Conservation (phyloP, 805 yeast genomes). For the Candida incommunis region DNA sequence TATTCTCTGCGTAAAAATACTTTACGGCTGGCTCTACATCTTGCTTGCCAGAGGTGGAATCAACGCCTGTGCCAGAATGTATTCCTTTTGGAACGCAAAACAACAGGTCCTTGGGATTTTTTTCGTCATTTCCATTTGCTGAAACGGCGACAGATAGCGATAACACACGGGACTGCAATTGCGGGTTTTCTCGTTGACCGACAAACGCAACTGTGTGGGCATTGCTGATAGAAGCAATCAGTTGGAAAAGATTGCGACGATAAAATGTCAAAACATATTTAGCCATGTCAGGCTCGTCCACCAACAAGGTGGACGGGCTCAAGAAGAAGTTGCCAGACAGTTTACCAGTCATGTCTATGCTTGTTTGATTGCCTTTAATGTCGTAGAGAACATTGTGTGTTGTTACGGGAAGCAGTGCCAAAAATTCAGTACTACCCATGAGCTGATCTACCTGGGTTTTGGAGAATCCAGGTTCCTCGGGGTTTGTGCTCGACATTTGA, state of each 20-base stretch:
- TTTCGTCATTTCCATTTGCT: conserved; percentile 11
- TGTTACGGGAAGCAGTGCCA: conserved; percentile 10
- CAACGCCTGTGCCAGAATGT: conserved; percentile 4
- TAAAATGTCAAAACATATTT: conserved; percentile 15
- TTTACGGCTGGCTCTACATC: conserved; percentile 13
- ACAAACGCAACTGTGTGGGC: conserved; percentile 16
- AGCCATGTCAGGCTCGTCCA: not conserved
- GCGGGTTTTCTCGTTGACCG: conserved; percentile 10
- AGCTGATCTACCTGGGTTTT: not conserved
- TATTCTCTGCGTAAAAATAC: conserved; percentile 11
- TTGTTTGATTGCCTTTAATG: conserved; percentile 10
- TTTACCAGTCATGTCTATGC: conserved; percentile 8
- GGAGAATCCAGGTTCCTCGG: not conserved
- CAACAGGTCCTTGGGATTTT: conserved; percentile 9
- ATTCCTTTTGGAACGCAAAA: conserved; percentile 13
- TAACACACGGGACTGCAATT: conserved; percentile 10
- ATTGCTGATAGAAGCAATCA: conserved; percentile 9
- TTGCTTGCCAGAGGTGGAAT: not conserved
- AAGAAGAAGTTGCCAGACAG: conserved; percentile 13
- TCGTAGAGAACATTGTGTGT: conserved; percentile 11
- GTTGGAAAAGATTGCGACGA: conserved; percentile 16
- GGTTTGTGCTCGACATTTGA: too few species aligned
- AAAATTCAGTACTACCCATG: conserved; percentile 4
- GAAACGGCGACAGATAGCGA: conserved; percentile 14
- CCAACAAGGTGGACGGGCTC: conserved; percentile 6